A percentile compares a stretch with the other conserved stretches of the same genome.
phyloP scores from a whole-genome alignment of 2,329 filamentous ascomycete species.

The Aspergillus transmontanensis region DNA sequence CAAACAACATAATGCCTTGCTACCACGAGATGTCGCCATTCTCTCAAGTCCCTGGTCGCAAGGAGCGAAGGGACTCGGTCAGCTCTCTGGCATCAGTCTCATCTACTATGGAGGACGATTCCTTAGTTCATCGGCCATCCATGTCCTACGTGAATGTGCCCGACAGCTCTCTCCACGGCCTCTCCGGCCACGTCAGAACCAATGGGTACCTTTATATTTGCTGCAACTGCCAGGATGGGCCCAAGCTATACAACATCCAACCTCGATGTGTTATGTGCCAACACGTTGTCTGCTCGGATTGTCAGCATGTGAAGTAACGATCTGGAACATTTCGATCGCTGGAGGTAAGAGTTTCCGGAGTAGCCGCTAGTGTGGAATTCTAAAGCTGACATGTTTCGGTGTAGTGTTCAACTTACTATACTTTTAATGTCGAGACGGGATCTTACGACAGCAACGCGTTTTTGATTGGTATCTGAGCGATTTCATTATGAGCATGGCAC shows the following conservation, averaged over 20 bases:
- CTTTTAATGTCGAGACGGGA: neutral
- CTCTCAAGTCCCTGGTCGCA: neutral
- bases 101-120: neutral
- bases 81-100: neutral
- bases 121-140: neutral
- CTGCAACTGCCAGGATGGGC: constrained; percentile 42
- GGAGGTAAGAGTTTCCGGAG: constrained; percentile 16
- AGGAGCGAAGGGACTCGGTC: neutral
- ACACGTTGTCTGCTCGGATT: constrained; percentile 33
- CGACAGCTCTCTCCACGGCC: neutral
- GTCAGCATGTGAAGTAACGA: constrained; percentile 32
- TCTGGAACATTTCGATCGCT: neutral
- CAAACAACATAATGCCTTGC: neutral
- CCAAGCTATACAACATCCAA: constrained; percentile 40
- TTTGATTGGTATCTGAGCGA: constrained; percentile 10
- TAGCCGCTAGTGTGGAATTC: neutral
- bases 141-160: neutral
- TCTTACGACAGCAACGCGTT: constrained; percentile 2
- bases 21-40: neutral
- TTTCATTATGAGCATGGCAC: constrained; percentile 9
- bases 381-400: neutral
- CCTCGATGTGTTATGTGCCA: constrained; percentile 36
- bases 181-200: neutral
- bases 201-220: constrained; percentile 39
- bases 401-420: neutral